Evolutionary conservation across 495 filamentous ascomycete species (phyloP).

Genomic region (Tuber umbilicatum): DNA sequence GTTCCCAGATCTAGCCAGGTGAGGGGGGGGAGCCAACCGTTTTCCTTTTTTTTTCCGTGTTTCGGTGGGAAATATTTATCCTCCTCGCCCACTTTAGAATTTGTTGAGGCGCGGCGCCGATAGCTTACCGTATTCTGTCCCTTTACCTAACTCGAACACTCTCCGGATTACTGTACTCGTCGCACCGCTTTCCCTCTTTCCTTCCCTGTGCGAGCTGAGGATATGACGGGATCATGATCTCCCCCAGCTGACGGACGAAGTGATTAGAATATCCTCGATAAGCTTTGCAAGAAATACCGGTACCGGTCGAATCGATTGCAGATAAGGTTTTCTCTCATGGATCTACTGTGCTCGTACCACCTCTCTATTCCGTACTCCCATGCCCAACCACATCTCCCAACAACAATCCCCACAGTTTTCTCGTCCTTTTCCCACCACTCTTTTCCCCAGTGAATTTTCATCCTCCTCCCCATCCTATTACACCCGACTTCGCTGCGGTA

Average conservation of each 20-base stretch:
- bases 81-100: conserved; percentile 23
- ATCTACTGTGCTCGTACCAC: too few relatives aligned
- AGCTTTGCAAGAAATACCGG: neutral
- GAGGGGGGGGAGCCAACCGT: conserved; percentile 10
- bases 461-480: too few relatives aligned
- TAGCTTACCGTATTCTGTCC: conserved; percentile 7
- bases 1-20: conserved; percentile 10
- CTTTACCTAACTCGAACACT: neutral
- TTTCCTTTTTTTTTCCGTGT: conserved; percentile 11
- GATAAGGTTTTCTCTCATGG: conserved; percentile 15
- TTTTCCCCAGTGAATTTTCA: neutral
- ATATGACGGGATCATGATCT: conserved; percentile 5
- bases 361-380: neutral
- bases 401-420: neutral
- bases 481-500: too few relatives aligned
- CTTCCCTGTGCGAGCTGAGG: neutral
- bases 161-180: neutral
- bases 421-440: neutral
- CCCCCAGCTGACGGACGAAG: neutral
- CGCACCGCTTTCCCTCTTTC: neutral
- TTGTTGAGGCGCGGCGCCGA: conserved; percentile 29
- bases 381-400: conserved; percentile 2
- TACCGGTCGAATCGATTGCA: too few relatives aligned
- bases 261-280: neutral
- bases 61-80: conserved; percentile 30